Evolutionary conservation across 2,329 filamentous ascomycete species (phyloP).

Genomic region (Sporothrix brunneoviolacea): DNA sequence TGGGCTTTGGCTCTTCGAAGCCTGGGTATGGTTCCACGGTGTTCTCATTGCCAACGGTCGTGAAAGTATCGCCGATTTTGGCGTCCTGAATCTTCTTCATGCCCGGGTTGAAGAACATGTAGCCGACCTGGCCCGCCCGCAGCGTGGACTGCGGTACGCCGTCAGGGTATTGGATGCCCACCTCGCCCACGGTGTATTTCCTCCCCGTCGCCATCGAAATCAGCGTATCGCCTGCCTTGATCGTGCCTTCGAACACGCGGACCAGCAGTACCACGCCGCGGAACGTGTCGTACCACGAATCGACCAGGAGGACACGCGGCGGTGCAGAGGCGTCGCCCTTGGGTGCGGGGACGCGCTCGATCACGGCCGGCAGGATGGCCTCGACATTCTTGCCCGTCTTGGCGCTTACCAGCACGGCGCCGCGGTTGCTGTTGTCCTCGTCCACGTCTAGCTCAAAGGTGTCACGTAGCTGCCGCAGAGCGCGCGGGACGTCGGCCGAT

Average conservation of each 20-base stretch:
- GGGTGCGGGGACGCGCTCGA: constrained; percentile 78
- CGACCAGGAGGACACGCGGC: constrained; percentile 78
- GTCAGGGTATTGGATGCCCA: constrained; percentile 91
- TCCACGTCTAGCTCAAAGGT: constrained; percentile 82
- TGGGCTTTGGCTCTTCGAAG: constrained; percentile 95
- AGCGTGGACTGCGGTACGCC: constrained; percentile 74
- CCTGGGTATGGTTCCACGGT: constrained; percentile 76
- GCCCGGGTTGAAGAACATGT: constrained; percentile 94
- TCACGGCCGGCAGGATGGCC: constrained; percentile 73
- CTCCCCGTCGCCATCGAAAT: constrained; percentile 80
- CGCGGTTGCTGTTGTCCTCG: constrained; percentile 40
- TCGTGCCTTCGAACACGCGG: constrained; percentile 79
- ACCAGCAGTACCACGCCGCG: constrained; percentile 89
- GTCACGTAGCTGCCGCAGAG: constrained; percentile 75
- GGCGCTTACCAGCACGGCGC: constrained; percentile 68
- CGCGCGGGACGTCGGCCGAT: constrained; percentile 78
- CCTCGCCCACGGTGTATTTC: constrained; percentile 90
- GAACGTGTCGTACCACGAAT: constrained; percentile 98
- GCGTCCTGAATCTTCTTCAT: constrained; percentile 97
- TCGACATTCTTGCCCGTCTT: constrained; percentile 89
- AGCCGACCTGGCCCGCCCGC: constrained; percentile 89
- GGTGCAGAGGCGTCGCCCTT: constrained; percentile 63
- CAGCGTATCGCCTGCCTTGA: constrained; percentile 79
- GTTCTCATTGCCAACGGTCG: constrained; percentile 68
- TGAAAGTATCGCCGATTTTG: constrained; percentile 93